phyloP scores from a whole-genome alignment of 2,329 filamentous ascomycete species.

The Dothideomycetes sp. region DNA sequence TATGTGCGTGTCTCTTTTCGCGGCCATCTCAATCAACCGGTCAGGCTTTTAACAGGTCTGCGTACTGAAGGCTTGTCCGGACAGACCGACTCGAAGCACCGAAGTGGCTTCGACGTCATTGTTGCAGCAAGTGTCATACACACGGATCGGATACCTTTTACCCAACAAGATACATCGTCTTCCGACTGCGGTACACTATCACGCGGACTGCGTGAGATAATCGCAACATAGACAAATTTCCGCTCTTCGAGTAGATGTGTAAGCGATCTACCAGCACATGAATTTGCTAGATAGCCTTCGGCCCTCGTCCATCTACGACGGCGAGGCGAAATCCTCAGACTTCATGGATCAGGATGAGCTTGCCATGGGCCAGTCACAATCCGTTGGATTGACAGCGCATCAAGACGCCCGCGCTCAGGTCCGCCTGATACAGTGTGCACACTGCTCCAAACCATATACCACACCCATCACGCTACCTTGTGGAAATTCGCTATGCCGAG shows the following conservation, averaged over 20 bases:
- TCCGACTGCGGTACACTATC: too few species aligned
- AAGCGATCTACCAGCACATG: too few species aligned
- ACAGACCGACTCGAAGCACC: neutral
- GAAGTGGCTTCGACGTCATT: conserved; percentile 11
- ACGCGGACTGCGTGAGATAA: neutral
- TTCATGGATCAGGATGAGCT: conserved; percentile 36
- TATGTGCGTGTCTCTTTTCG: too few species aligned
- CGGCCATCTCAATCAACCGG: neutral
- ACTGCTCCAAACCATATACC: conserved; percentile 59
- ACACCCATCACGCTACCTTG: conserved; percentile 72
- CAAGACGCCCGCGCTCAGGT: conserved; percentile 55
- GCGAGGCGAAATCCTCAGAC: conserved; percentile 18
- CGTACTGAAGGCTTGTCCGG: too few species aligned
- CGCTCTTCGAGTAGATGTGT: neutral
- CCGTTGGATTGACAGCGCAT: conserved; percentile 38
- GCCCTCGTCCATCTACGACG: conserved; percentile 3
- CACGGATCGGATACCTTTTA: too few species aligned
- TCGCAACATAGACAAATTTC: neutral
- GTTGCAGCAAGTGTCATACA: too few species aligned
- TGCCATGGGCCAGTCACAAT: conserved; percentile 25
- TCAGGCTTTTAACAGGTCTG: neutral
- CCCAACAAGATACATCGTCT: too few species aligned
- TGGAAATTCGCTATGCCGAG: conserved; percentile 65
- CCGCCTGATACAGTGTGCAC: conserved; percentile 66
- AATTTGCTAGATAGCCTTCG: conserved; percentile 7